Evolutionary conservation across 179 eudicot genomes (phyloP).

Genomic region (Sideroxylon spinosum): DNA sequence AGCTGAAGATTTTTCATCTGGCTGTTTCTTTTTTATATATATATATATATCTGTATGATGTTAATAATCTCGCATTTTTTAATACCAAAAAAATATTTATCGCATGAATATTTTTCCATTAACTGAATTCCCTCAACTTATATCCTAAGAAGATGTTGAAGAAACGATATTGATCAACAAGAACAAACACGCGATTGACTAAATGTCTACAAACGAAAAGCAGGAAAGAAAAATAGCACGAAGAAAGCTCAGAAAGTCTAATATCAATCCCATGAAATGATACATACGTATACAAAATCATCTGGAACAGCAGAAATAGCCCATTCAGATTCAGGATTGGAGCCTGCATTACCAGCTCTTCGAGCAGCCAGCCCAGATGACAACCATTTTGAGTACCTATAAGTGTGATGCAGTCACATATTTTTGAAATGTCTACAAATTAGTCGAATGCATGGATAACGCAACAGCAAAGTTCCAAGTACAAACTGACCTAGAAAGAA

Average conservation of each 20-base stretch:
- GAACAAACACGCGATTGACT: too few species aligned
- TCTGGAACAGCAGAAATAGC: slow-evolving; percentile 76
- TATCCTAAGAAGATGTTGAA: neutral
- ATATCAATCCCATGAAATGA: slow-evolving; percentile 1
- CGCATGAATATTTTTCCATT: too few species aligned
- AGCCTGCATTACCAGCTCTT: slow-evolving; percentile 44
- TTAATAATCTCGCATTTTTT: too few species aligned
- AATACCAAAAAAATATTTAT: too few species aligned
- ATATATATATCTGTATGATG: too few species aligned
- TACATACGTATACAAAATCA: slow-evolving; percentile 70
- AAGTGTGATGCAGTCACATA: slow-evolving; percentile 8
- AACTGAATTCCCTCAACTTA: too few species aligned
- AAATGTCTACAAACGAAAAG: neutral
- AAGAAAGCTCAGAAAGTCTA: neutral
- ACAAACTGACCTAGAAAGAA: slow-evolving; percentile 59
- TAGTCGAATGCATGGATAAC: neutral
- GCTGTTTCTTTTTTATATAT: too few species aligned
- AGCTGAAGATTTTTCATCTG: too few species aligned
- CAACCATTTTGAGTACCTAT: slow-evolving; percentile 85
- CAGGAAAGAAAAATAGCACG: neutral
- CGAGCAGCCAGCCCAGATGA: slow-evolving; percentile 80
- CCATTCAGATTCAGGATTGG: slow-evolving; percentile 71
- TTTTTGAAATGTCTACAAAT: slow-evolving; percentile 5
- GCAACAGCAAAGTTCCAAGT: neutral
- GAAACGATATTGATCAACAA: too few species aligned